Percentiles rank a stretch among this genome's conserved stretches.
Evolutionary conservation across 2,329 filamentous ascomycete species (phyloP).

Genomic region (Aspergillus ochraceoroseus): DNA sequence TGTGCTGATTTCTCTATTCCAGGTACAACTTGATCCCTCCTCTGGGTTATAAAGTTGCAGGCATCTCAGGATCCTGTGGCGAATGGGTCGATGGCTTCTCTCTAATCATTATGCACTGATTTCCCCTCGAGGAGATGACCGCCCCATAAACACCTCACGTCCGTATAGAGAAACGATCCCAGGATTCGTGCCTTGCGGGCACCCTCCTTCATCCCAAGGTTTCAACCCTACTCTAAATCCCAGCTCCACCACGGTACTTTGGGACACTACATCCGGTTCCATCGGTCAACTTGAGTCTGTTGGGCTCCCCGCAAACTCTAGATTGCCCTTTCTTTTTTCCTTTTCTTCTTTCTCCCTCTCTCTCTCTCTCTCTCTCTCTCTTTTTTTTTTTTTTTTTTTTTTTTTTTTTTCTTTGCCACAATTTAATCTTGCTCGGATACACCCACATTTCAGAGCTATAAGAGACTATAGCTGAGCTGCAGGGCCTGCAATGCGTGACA

Average conservation of each 20-base stretch:
- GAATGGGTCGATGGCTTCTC: conserved; percentile 82
- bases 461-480: neutral
- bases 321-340: too few species aligned
- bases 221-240: too few species aligned
- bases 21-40: conserved; percentile 88
- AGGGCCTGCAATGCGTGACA: neutral
- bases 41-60: conserved; percentile 80
- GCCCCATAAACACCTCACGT: neutral
- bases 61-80: conserved; percentile 75
- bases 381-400: conserved; percentile 4
- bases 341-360: too few species aligned
- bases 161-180: conserved; percentile 1
- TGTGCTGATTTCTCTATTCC: conserved; percentile 11
- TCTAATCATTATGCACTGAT: conserved; percentile 67
- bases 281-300: too few species aligned
- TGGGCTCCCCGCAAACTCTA: too few species aligned
- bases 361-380: too few species aligned
- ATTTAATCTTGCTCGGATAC: conserved; percentile 1
- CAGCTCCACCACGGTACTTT: too few species aligned
- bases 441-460: neutral
- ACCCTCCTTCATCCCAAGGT: too few species aligned
- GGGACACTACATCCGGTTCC: too few species aligned
- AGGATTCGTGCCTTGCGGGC: conserved; percentile 1
- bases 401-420: neutral
- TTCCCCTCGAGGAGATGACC: neutral